phyloP scores from a whole-genome alignment of 345 rosid species.

The Leavenworthia alabamica region DNA sequence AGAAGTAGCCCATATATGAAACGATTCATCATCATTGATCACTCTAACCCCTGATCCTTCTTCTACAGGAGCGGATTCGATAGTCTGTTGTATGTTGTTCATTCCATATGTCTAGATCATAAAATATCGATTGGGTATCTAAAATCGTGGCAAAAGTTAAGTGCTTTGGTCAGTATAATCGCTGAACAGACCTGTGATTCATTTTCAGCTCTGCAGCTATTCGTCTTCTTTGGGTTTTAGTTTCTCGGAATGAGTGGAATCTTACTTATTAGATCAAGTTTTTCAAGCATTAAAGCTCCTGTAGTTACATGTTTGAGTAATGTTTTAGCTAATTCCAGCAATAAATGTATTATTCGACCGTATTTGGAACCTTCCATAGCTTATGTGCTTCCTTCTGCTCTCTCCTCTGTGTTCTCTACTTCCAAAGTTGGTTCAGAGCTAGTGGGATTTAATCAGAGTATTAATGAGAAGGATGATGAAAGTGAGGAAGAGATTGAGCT shows the following conservation, averaged over 20 bases:
- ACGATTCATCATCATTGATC: background rate
- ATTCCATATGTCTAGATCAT: background rate
- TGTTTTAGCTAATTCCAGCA: background rate
- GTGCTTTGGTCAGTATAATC: slow-evolving; percentile 8
- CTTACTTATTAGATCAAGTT: slow-evolving; percentile 19
- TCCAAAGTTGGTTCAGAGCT: background rate
- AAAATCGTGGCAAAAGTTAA: slow-evolving; percentile 6
- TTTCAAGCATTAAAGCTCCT: slow-evolving; percentile 3
- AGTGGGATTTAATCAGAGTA: background rate
- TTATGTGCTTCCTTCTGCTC: slow-evolving; percentile 2
- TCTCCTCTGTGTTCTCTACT: slow-evolving; percentile 18
- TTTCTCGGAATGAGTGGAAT: slow-evolving; percentile 24
- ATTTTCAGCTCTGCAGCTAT: background rate
- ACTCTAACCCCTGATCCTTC: background rate
- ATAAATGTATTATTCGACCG: background rate
- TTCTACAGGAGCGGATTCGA: background rate
- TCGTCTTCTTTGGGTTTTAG: background rate
- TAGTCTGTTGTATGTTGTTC: background rate
- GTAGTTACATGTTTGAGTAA: background rate
- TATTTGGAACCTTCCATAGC: background rate
- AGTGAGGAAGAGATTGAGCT: slow-evolving; percentile 16
- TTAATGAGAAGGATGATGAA: slow-evolving; percentile 13
- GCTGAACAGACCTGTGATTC: background rate
- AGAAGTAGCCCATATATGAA: background rate
- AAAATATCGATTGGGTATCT: background rate